A percentile compares a stretch with the other conserved stretches of the same genome.
phyloP scores from a whole-genome alignment of 768 basidiomycete genomes.

The Suillus alpinus region DNA sequence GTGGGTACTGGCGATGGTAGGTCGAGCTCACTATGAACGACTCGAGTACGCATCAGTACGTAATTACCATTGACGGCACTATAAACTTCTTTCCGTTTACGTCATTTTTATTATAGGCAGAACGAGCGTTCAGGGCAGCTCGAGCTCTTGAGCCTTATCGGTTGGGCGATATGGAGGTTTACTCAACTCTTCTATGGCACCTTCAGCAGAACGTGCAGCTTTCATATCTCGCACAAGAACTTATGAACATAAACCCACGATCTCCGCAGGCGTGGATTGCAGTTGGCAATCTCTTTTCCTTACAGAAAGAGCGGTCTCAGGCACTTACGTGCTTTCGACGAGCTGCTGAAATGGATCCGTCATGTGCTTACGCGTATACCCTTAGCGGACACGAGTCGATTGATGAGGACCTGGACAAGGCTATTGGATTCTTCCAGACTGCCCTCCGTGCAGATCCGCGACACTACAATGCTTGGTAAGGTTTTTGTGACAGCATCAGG shows the following conservation, averaged over 20 bases:
- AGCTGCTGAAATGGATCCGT: slow-evolving; percentile 84
- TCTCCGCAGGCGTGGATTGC: slow-evolving; percentile 94
- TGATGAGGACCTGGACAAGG: slow-evolving; percentile 92
- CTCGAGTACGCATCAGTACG: slow-evolving; percentile 86
- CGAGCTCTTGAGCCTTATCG: slow-evolving; percentile 88
- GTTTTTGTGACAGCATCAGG: neutral
- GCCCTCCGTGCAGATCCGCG: slow-evolving; percentile 88
- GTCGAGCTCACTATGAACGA: slow-evolving; percentile 85
- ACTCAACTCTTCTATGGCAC: slow-evolving; percentile 96
- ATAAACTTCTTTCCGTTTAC: slow-evolving; percentile 9
- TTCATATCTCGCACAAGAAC: slow-evolving; percentile 90
- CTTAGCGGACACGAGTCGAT: slow-evolving; percentile 96
- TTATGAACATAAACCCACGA: slow-evolving; percentile 80
- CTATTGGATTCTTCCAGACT: slow-evolving; percentile 87
- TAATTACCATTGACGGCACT: slow-evolving; percentile 21
- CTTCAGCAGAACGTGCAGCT: slow-evolving; percentile 79
- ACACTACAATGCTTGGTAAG: slow-evolving; percentile 98
- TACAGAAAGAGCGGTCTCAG: slow-evolving; percentile 91
- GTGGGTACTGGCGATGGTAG: slow-evolving; percentile 79
- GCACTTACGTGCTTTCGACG: slow-evolving; percentile 93
- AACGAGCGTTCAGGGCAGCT: slow-evolving; percentile 82
- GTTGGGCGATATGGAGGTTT: slow-evolving; percentile 91
- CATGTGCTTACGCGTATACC: slow-evolving; percentile 94
- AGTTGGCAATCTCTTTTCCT: slow-evolving; percentile 91
- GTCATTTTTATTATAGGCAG: slow-evolving; percentile 57